Base-by-base conservation (phyloP, 352 stramenopile species). In the Phytophthora multivora region DNA sequence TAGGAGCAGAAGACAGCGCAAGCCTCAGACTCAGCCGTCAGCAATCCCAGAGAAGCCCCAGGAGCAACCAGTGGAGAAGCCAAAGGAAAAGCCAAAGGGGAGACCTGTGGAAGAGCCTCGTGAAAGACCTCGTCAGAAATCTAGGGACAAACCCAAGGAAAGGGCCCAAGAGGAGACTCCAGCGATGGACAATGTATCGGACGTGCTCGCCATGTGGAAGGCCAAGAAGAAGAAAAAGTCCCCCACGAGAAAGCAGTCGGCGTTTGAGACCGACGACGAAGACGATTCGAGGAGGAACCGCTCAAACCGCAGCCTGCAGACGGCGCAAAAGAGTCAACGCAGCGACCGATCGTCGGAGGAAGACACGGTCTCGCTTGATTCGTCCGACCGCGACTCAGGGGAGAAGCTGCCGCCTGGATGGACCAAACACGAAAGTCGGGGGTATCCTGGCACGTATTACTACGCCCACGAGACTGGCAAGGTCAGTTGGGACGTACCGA, bases 401-500 rank as follows among this genome's bases (percentile, higher is more conserved):
- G 73, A 81, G 57, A 69, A 71, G 16, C 51, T 83, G 18, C 77
- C 66, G 38, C 70, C 50, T 3, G 80, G 80, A 13, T 95, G 86
- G 86, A 82, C 63, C 5, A 80, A 80, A 47, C 72, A 86, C 38
- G 76, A 91, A 51, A 95, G 86, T 57, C 82, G 82, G 21, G 73
- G 70, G 16, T 77, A 85, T 41, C 75, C 76, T 13, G 80, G 82
- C 3, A 78, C 81, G 5, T 88, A 79, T 49, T 94, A 90, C 57
- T 89, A 86, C 40, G 86, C 80, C 42, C 71, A 91, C 36, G 55
- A 75, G 30, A 80, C 83, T 8, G 77, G 82, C 12, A 73, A 79
- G 38, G 88, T 84, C 11, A 85, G 74, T 47, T 93, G 83, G 83
- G 80, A 90, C 13, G 62, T 88, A 35, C 86, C 86, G 2, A 79